A percentile compares a stretch with the other conserved stretches of the same genome.
phyloP scores from a whole-genome alignment of 73 alveolate species.

The Paramecium primaurelia region DNA sequence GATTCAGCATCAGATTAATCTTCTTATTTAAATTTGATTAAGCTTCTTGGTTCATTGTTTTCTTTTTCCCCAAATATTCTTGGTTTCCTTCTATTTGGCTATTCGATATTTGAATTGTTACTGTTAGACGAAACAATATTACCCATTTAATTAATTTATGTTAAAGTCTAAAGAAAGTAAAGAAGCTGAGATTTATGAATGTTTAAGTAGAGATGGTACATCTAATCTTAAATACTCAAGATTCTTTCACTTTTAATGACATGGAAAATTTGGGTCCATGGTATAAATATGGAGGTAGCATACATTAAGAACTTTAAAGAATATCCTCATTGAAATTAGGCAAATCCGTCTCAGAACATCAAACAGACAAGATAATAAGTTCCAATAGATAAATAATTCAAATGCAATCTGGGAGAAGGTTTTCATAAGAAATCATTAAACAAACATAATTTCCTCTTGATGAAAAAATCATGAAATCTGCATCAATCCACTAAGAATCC shows the following conservation, averaged over 20 bases:
- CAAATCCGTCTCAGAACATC: not conserved
- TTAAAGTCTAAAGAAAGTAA: not conserved
- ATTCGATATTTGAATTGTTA: not conserved
- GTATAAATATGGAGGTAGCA: slow-evolving; percentile 22
- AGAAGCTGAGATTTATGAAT: not conserved
- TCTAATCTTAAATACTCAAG: not conserved
- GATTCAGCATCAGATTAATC: slow-evolving; percentile 11
- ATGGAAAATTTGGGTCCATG: not conserved
- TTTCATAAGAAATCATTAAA: not conserved
- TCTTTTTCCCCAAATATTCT: slow-evolving; percentile 26
- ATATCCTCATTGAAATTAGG: not conserved
- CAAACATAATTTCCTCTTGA: not conserved
- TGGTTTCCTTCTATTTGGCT: not conserved
- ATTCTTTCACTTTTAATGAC: not conserved
- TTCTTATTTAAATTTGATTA: not conserved
- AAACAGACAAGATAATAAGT: not conserved
- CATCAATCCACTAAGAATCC: not conserved
- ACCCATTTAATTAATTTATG: not conserved
- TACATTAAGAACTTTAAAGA: slow-evolving; percentile 7
- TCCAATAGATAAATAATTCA: not conserved
- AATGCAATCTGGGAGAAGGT: not conserved
- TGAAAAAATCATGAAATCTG: not conserved
- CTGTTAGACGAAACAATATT: not conserved
- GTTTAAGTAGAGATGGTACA: slow-evolving; percentile 30
- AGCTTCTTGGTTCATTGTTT: not conserved